Evolutionary conservation across 495 filamentous ascomycete genomes (phyloP).

Genomic region (Penicillium atrosanguineum): DNA sequence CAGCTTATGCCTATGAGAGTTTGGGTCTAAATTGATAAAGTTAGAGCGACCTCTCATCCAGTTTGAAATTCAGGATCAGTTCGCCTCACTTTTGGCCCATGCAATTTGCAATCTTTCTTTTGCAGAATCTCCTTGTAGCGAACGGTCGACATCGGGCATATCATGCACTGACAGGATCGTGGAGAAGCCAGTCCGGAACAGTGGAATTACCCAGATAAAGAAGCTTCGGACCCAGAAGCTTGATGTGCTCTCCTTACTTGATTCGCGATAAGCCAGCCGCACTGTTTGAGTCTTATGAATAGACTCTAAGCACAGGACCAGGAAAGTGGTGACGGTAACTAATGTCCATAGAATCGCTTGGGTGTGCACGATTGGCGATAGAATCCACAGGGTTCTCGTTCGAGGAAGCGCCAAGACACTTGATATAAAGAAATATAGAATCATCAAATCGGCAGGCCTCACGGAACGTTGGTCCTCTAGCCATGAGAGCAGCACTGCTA

Average conservation of each 20-base stretch:
- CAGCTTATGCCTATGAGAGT: constrained; percentile 6
- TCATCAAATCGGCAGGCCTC: constrained; percentile 29
- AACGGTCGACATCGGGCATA: constrained; percentile 20
- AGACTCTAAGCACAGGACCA: constrained; percentile 24
- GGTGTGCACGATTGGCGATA: background rate
- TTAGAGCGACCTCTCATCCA: background rate
- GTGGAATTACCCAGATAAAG: constrained; percentile 33
- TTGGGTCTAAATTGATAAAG: background rate
- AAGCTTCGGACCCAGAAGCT: constrained; percentile 32
- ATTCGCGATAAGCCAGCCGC: constrained; percentile 15
- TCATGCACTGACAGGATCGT: constrained; percentile 25
- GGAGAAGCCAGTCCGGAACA: constrained; percentile 26
- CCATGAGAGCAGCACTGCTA: constrained; percentile 21
- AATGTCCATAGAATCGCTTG: constrained; percentile 13
- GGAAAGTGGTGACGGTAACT: constrained; percentile 12
- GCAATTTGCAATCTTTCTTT: background rate
- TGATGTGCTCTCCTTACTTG: constrained; percentile 21
- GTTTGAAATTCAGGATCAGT: background rate
- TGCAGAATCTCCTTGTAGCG: constrained; percentile 1
- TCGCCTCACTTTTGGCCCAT: constrained; percentile 2
- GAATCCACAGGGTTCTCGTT: constrained; percentile 31
- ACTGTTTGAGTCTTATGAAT: constrained; percentile 19
- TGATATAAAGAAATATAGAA: constrained; percentile 30
- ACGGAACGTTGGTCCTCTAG: constrained; percentile 35
- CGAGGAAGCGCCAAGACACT: constrained; percentile 22